Evolutionary conservation across 2,329 filamentous ascomycete species (phyloP), one percentile per base, ranked within the genome.

Genomic region (Fusarium sambucinum): DNA sequence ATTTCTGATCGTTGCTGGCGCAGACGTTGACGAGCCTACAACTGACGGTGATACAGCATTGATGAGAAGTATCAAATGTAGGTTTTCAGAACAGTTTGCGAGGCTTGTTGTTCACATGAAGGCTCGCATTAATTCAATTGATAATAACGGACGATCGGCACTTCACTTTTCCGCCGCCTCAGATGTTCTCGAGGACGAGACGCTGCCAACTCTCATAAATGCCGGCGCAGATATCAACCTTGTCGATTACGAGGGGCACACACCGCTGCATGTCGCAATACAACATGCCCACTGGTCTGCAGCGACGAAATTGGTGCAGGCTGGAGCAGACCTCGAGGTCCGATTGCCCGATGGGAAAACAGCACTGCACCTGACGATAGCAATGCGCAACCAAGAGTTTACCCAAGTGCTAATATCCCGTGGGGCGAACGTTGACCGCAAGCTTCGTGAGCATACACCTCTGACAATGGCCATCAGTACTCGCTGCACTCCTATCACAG

Each of bases 61-160:
- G 7, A 75, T 74, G 56, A 71, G 73, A 59, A 71, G 73, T 12
- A 75, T 74, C 56, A 74, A 70, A 37, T 74, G 73, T 38, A 60
- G 72, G 3, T 74, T 74, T 58, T 74, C 73, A 16, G 73, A 74
- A 38, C 73, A 74, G 25, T 74, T 74, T 58, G 73, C 73, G 16
- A 73, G 59, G 6, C 71, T 74, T 8, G 61, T 73, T 13, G 27
- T 75, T 12, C 70, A 74, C 30, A 63, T 74, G 47, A 67, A 61
- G 21, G 71, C 71, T 12, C 70, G 68, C 17, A 37, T 74, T 32
- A 56, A 74, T 47, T 64, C 71, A 5, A 61, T 74, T 6, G 73
- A 74, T 30, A 73, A 74, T 9, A 64, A 73, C 12, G 73, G 73
- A 2, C 67, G 66, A 33, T 68, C 71, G 23, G 73, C 73, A 13